Conservation (phyloP, 805 yeast species). For the Wickerhamiella allomyrinae region DNA sequence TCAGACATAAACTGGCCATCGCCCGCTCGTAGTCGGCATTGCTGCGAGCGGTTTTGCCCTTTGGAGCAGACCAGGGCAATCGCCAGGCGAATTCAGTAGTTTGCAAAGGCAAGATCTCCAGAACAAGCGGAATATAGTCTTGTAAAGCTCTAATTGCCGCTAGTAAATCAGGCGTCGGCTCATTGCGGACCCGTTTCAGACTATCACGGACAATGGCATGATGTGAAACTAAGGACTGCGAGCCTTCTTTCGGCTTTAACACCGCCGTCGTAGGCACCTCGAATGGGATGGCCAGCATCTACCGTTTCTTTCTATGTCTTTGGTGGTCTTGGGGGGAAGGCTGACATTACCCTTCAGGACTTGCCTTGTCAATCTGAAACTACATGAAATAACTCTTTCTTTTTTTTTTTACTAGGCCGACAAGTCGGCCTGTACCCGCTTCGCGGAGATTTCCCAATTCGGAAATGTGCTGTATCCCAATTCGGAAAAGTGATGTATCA, state of each 20-base stretch:
- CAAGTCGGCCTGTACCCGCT: too few relatives aligned
- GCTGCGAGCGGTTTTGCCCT: constrained; percentile 8
- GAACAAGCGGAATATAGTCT: constrained; percentile 1
- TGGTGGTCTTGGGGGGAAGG: too few relatives aligned
- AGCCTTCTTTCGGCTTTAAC: constrained; percentile 3
- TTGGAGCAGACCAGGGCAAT: constrained; percentile 10
- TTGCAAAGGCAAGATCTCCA: neutral
- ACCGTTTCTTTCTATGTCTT: neutral
- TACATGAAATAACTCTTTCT: too few relatives aligned
- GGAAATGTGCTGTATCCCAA: too few relatives aligned
- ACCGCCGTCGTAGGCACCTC: constrained; percentile 21
- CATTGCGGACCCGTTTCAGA: constrained; percentile 21
- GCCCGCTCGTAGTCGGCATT: constrained; percentile 15
- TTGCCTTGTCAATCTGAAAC: too few relatives aligned
- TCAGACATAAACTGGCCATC: constrained; percentile 16
- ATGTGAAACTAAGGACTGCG: neutral
- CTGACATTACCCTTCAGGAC: too few relatives aligned
- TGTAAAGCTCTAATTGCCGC: constrained; percentile 7
- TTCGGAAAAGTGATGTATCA: too few relatives aligned
- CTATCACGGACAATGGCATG: constrained; percentile 21
- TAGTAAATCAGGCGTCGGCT: constrained; percentile 8
- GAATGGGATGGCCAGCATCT: constrained; percentile 9
- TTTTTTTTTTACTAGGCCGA: too few relatives aligned
- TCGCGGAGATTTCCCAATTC: too few relatives aligned
- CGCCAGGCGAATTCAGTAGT: constrained; percentile 7